phyloP scores from a whole-genome alignment of 768 basidiomycete genomes.

The Rhizopogon roseolus region DNA sequence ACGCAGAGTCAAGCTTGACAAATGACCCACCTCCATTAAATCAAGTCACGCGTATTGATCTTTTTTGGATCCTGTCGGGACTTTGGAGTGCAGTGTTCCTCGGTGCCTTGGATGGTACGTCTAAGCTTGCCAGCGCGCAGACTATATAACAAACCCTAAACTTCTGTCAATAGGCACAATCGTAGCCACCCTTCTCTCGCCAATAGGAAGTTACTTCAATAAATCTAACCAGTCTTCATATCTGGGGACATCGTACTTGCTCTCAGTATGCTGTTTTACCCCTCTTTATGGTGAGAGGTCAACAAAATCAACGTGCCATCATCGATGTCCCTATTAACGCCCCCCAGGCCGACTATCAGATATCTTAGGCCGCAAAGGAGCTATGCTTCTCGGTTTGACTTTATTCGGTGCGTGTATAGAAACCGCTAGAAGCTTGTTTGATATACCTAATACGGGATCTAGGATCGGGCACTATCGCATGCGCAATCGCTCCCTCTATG shows the following conservation, averaged over 20 bases:
- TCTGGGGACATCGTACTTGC: slow-evolving; percentile 83
- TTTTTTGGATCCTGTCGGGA: slow-evolving; percentile 68
- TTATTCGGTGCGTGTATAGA: slow-evolving; percentile 63
- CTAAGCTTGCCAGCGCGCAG: neutral
- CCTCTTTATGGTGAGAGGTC: slow-evolving; percentile 69
- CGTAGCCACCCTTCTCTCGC: slow-evolving; percentile 79
- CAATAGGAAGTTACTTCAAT: slow-evolving; percentile 82
- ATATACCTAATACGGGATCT: slow-evolving; percentile 14
- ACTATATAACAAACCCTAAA: neutral
- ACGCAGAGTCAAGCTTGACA: slow-evolving; percentile 23
- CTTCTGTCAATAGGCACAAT: slow-evolving; percentile 52
- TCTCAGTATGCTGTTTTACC: slow-evolving; percentile 88
- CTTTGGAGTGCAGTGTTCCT: slow-evolving; percentile 83
- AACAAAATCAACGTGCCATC: neutral
- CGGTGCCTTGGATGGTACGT: slow-evolving; percentile 78
- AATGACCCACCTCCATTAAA: slow-evolving; percentile 30
- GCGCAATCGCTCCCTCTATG: slow-evolving; percentile 88
- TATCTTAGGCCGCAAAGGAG: slow-evolving; percentile 79
- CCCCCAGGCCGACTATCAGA: slow-evolving; percentile 73
- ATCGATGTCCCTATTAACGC: slow-evolving; percentile 10
- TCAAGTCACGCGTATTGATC: slow-evolving; percentile 48
- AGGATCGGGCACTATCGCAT: slow-evolving; percentile 82
- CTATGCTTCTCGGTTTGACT: slow-evolving; percentile 78
- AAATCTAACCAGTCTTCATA: slow-evolving; percentile 80
- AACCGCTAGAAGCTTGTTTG: slow-evolving; percentile 5